Conservation (phyloP, 306 rosid species). For the Oemleria cerasiformis region DNA sequence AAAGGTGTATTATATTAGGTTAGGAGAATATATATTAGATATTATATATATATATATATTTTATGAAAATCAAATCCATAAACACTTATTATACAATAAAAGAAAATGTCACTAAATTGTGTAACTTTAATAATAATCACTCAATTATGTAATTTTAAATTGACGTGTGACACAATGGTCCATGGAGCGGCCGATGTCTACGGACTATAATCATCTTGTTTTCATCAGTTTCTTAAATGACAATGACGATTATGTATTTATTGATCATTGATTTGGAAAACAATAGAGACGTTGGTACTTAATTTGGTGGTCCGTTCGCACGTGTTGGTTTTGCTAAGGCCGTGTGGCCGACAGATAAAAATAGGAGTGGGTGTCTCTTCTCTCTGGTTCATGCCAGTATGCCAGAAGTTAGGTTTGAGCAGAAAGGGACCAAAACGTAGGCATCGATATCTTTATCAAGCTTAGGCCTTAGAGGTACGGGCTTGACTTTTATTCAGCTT, state of each 20-base stretch:
- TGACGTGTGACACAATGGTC: constrained; percentile 4
- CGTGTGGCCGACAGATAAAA: constrained; percentile 6
- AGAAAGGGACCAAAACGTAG: neutral
- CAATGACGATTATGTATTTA: constrained; percentile 2
- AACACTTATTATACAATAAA: no score
- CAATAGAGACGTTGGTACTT: neutral
- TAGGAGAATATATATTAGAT: no score
- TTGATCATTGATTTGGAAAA: neutral
- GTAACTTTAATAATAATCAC: no score
- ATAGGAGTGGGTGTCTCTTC: neutral
- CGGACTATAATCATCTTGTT: neutral
- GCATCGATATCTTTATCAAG: neutral
- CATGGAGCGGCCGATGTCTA: constrained; percentile 3
- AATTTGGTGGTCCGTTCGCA: neutral
- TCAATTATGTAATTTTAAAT: no score
- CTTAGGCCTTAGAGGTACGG: neutral
- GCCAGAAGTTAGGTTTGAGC: neutral
- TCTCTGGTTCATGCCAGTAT: neutral
- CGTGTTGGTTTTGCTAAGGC: neutral
- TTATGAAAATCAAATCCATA: no score
- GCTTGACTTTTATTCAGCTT: neutral
- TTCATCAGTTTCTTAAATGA: constrained; percentile 17
- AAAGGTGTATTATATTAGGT: neutral
- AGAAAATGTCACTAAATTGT: no score
- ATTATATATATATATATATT: no score